A percentile compares a stretch with the other conserved stretches of the same genome.
phyloP scores from a whole-genome alignment of 495 filamentous ascomycete species.

The Xylaria acuta region DNA sequence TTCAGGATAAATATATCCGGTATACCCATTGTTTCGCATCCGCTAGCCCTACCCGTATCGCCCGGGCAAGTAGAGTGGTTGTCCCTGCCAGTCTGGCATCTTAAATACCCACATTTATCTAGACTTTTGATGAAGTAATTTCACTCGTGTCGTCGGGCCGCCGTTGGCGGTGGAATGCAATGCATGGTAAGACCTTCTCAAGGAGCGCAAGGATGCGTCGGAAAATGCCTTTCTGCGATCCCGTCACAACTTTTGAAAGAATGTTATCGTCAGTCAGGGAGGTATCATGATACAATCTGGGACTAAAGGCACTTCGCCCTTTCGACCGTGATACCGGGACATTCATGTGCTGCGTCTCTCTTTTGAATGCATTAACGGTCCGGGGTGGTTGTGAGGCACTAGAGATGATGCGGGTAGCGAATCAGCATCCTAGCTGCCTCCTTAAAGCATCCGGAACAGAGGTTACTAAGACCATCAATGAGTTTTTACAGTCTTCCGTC shows the following conservation, averaged over 20 bases:
- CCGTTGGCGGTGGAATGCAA: background rate
- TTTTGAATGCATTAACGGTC: background rate
- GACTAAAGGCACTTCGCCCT: background rate
- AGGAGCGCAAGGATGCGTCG: background rate
- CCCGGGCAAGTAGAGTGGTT: background rate
- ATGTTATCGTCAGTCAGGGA: background rate
- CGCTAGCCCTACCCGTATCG: background rate
- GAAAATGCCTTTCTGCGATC: background rate
- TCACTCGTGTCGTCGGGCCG: background rate
- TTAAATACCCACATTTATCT: background rate
- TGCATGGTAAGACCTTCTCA: background rate
- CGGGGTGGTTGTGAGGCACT: background rate
- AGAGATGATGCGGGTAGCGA: background rate
- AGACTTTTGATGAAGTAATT: background rate
- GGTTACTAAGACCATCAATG: background rate
- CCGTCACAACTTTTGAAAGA: background rate
- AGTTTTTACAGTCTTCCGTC: background rate
- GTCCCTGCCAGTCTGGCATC: background rate
- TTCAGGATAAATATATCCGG: slow-evolving; percentile 16
- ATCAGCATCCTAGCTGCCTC: background rate
- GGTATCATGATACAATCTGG: background rate
- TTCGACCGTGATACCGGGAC: background rate
- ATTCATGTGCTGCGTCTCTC: background rate
- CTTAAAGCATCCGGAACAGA: background rate
- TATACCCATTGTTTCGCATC: background rate